A percentile compares a stretch with the other conserved stretches of the same genome.
Evolutionary conservation across 148 eudicot species (phyloP).

Genomic region (Oxyria digyna): DNA sequence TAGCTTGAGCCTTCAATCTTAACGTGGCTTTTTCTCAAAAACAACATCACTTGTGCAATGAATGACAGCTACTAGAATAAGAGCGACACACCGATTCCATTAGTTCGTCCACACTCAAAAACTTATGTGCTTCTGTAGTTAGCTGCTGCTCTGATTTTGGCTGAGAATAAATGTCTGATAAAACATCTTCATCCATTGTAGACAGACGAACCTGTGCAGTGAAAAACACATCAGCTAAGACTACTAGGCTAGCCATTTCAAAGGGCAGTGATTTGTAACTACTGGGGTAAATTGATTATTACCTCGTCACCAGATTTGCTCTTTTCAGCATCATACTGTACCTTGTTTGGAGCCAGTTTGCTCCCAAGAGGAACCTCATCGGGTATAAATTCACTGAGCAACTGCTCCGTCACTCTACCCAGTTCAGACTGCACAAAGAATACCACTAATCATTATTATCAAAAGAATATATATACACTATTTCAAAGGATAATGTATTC

Average conservation of each 20-base stretch:
- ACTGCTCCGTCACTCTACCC: conserved; percentile 42
- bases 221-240: conserved; percentile 5
- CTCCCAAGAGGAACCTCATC: conserved; percentile 68
- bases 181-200: conserved; percentile 38
- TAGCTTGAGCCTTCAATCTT: not conserved
- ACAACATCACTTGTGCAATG: not conserved
- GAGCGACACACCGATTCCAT: conserved; percentile 65
- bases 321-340: conserved; percentile 19
- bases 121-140: conserved; percentile 26
- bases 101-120: conserved; percentile 70
- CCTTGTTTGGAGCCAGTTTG: conserved; percentile 20
- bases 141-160: conserved; percentile 26
- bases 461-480: not conserved
- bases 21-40: not conserved
- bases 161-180: conserved; percentile 21
- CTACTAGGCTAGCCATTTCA: not conserved
- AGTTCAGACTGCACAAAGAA: conserved; percentile 44
- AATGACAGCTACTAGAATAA: not conserved
- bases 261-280: not conserved
- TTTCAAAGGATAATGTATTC: not conserved
- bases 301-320: conserved; percentile 52
- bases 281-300: conserved; percentile 3
- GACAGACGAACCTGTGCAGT: conserved; percentile 34
- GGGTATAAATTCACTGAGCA: conserved; percentile 69
- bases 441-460: conserved; percentile 10